Evolutionary conservation across 2,329 filamentous ascomycete species (phyloP), one percentile per base, ranked within the genome.

Genomic region (Ramularia collo-cygni): DNA sequence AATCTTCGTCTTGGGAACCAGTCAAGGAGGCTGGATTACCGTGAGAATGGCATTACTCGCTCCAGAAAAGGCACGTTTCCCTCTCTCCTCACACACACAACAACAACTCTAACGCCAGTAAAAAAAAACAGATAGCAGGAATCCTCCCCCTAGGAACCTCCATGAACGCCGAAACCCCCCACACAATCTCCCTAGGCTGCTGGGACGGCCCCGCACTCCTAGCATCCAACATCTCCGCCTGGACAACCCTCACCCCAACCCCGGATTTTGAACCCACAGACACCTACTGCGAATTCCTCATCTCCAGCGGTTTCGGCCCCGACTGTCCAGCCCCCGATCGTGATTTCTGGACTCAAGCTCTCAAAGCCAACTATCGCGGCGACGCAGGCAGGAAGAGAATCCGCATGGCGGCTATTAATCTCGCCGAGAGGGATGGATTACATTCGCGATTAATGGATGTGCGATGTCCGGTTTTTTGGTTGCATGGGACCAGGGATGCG

Each of bases 101-200:
- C 10, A 3, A 19, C 28, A 2, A 29, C 27, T 27, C 19, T 4
- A 14, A 31, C 14, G 28, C 10, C 8, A 13, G 14, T 31, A 12
- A 5, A 13, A 8, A 31, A 31, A 27, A 26, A 3, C 39, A 73
- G 69, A 70, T 75, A 46, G 51, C 57, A 18, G 72, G 72, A 4
- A 65, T 75, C 37, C 65, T 76, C 15, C 70, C 69, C 0, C 57
- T 75, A 7, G 72, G 72, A 13, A 73, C 71, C 3, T 74, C 69
- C 1, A 60, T 76, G 55, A 71, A 74, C 55, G 65, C 57, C 40
- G 71, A 75, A 47, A 68, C 65, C 19, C 52, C 62, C 12, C 59
- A 63, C 12, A 67, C 64, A 10, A 64, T 66, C 15, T 44, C 53
- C 4, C 56, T 71, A 2, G 65, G 68, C 4, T 74, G 71, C 59